A percentile compares a stretch with the other conserved stretches of the same genome.
These are phyloP conservation scores for Aegilops longissima DNA, from an alignment of 176 grass and related monocot species.

Conservation along the genomic window DNA sequence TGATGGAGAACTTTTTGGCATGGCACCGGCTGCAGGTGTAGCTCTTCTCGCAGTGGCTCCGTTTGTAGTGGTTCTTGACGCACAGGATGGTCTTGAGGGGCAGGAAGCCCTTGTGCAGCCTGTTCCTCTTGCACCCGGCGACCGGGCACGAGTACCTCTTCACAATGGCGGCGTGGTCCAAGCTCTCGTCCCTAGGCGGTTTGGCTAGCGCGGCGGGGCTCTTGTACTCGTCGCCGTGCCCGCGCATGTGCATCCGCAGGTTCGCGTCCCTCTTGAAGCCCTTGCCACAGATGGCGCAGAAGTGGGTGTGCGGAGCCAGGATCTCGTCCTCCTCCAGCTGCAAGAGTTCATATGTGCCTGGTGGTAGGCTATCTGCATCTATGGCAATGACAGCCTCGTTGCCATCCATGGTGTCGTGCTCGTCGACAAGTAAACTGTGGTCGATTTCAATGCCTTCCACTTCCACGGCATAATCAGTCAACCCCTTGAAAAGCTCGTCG, in stretches of 20 bases:
- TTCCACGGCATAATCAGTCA: slow-evolving; percentile 36
- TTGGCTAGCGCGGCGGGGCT: slow-evolving; percentile 65
- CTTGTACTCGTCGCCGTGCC: slow-evolving; percentile 82
- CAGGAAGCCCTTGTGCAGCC: slow-evolving; percentile 71
- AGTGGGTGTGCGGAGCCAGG: slow-evolving; percentile 71
- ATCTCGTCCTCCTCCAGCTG: slow-evolving; percentile 85
- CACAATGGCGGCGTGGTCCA: slow-evolving; percentile 24
- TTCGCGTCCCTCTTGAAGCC: slow-evolving; percentile 86
- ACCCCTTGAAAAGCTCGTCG: slow-evolving; percentile 50
- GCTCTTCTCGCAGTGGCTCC: slow-evolving; percentile 76
- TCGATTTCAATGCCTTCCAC: slow-evolving; percentile 20
- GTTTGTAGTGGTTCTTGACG: slow-evolving; percentile 89
- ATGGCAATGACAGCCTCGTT: slow-evolving; percentile 41
- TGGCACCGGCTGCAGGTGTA: slow-evolving; percentile 66
- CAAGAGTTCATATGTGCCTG: slow-evolving; percentile 58
- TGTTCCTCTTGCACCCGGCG: slow-evolving; percentile 74
- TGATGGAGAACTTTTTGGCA: slow-evolving; percentile 69
- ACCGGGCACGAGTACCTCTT: slow-evolving; percentile 82
- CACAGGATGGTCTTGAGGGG: slow-evolving; percentile 79
- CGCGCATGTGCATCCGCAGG: slow-evolving; percentile 88
- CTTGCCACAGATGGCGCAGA: slow-evolving; percentile 76
- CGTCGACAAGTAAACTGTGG: slow-evolving; percentile 32
- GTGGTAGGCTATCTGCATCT: slow-evolving; percentile 46
- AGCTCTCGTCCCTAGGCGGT: slow-evolving; percentile 42
- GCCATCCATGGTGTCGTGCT: slow-evolving; percentile 37